A percentile compares a stretch with the other conserved stretches of the same genome.
These are phyloP conservation scores for Vanrija humicola DNA, from an alignment of 1,284 basidiomycete genomes.

Conservation along the genomic window DNA sequence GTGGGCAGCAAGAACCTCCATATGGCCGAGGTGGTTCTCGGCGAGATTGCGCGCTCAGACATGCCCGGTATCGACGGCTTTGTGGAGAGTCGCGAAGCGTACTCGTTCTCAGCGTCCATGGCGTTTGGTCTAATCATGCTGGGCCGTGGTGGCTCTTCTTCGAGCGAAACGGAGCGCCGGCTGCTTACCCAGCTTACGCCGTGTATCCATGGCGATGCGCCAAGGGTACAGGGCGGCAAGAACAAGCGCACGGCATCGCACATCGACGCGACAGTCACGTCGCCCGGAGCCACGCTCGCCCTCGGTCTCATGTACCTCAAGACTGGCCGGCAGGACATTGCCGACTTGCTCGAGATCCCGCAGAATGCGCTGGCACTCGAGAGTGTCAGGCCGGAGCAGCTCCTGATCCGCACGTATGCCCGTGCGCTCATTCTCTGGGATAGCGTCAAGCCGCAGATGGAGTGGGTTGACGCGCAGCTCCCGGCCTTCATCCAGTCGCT, in stretches of 20 bases:
- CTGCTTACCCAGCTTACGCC: constrained; percentile 64
- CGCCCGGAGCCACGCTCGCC: constrained; percentile 84
- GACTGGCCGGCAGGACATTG: constrained; percentile 76
- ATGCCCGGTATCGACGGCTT: constrained; percentile 74
- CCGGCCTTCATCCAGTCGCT: constrained; percentile 64
- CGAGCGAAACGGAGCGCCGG: constrained; percentile 61
- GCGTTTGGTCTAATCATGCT: constrained; percentile 96
- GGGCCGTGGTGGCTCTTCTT: constrained; percentile 64
- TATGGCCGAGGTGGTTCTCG: constrained; percentile 86
- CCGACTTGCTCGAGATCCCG: constrained; percentile 77
- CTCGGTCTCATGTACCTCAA: constrained; percentile 88
- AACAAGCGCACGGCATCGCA: constrained; percentile 3
- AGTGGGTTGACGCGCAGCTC: constrained; percentile 74
- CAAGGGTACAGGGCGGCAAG: constrained; percentile 11
- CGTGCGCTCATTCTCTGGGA: constrained; percentile 86
- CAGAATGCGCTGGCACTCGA: constrained; percentile 73
- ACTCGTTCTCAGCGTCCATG: constrained; percentile 81
- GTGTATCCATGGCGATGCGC: constrained; percentile 66
- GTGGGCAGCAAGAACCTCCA: constrained; percentile 80
- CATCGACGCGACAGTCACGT: constrained; percentile 78
- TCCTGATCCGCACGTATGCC: constrained; percentile 75
- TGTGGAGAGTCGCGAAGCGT: constrained; percentile 83
- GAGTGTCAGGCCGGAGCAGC: constrained; percentile 78
- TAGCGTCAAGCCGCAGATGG: constrained; percentile 62
- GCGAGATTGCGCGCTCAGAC: constrained; percentile 73